Conservation (phyloP, 495 filamentous ascomycete genomes). For the Lichina pygmaea region DNA sequence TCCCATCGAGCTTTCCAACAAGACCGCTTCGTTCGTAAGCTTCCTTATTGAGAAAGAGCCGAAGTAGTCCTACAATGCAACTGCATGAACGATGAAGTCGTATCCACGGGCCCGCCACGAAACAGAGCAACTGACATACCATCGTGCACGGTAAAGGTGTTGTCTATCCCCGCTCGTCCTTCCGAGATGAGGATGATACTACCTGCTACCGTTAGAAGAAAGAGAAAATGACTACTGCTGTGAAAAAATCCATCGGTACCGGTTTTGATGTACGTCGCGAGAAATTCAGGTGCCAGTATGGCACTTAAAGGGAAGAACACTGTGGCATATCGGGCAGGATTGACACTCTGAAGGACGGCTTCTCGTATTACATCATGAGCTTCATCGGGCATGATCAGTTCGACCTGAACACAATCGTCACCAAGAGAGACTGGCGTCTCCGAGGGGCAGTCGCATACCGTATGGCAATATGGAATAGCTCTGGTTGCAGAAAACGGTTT, state of each 20-base stretch:
- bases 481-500: slow-evolving; percentile 45
- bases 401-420: slow-evolving; percentile 21
- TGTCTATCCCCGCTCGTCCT: slow-evolving; percentile 53
- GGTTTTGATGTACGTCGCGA: slow-evolving; percentile 62
- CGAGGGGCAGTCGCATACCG: slow-evolving; percentile 17
- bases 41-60: slow-evolving; percentile 56
- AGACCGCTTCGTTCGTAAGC: slow-evolving; percentile 68
- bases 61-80: slow-evolving; percentile 28
- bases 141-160: slow-evolving; percentile 44
- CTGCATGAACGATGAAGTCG: too few species aligned
- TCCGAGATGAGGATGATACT: slow-evolving; percentile 81
- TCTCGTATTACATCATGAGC: slow-evolving; percentile 27
- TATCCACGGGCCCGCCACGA: too few species aligned
- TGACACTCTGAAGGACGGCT: slow-evolving; percentile 20
- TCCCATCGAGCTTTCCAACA: slow-evolving; percentile 37
- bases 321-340: slow-evolving; percentile 27
- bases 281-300: slow-evolving; percentile 53
- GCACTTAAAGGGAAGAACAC: slow-evolving; percentile 50
- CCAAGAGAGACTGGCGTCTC: too few species aligned
- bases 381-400: slow-evolving; percentile 48
- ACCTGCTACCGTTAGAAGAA: slow-evolving; percentile 20
- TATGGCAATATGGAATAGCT: slow-evolving; percentile 47
- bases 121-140: slow-evolving; percentile 17
- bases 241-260: slow-evolving; percentile 21
- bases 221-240: too few species aligned